Evolutionary conservation across 2,329 filamentous ascomycete genomes (phyloP).

Genomic region (Colletotrichum falcatum): DNA sequence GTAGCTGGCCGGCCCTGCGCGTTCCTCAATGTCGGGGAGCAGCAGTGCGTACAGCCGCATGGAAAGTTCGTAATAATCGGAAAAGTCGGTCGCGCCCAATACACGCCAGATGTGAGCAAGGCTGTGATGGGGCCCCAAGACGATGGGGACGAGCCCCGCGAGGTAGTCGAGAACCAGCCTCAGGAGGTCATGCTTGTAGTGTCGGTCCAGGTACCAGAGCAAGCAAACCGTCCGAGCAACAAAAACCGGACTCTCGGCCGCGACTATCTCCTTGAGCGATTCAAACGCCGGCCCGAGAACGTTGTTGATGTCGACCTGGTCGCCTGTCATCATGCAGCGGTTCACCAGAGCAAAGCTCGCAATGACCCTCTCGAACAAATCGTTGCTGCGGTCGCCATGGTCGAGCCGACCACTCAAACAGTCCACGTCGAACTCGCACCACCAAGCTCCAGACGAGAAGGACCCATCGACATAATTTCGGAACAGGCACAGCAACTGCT

Average conservation of each 20-base stretch:
- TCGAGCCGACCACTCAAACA: slow-evolving; percentile 44
- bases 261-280: slow-evolving; percentile 50
- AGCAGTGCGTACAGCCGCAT: slow-evolving; percentile 48
- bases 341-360: slow-evolving; percentile 51
- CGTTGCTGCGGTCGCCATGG: slow-evolving; percentile 48
- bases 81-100: slow-evolving; percentile 48
- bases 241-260: slow-evolving; percentile 50
- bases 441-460: slow-evolving; percentile 47
- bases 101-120: slow-evolving; percentile 49
- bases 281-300: slow-evolving; percentile 52
- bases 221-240: slow-evolving; percentile 50
- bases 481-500: slow-evolving; percentile 47
- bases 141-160: slow-evolving; percentile 46
- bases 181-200: slow-evolving; percentile 50
- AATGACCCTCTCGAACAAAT: slow-evolving; percentile 52
- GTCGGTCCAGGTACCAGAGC: slow-evolving; percentile 51
- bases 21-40: slow-evolving; percentile 48
- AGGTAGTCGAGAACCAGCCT: slow-evolving; percentile 50
- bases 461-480: slow-evolving; percentile 48
- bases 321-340: slow-evolving; percentile 49
- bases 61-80: slow-evolving; percentile 50
- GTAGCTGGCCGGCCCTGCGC: slow-evolving; percentile 49
- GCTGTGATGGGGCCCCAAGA: slow-evolving; percentile 47
- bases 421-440: slow-evolving; percentile 48
- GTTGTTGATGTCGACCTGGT: slow-evolving; percentile 48